Base-by-base conservation (phyloP, 495 filamentous ascomycete species). In the Oidiodendron maius region DNA sequence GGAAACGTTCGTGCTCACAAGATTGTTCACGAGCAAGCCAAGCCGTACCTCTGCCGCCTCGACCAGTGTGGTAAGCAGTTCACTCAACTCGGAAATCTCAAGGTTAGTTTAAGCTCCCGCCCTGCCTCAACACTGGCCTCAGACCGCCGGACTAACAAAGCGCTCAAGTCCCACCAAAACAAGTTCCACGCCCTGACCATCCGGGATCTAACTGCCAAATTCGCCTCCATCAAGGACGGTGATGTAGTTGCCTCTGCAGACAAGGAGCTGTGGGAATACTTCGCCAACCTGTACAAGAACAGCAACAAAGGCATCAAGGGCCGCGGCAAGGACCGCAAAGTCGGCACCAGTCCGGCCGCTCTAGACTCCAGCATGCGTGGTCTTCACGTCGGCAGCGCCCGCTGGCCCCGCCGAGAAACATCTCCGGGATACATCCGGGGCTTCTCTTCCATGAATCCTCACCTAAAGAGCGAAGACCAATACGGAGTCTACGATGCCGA, bases 261-360 rank as follows among this genome's bases (percentile, higher is more conserved):
- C 55, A 82, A 78, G 51, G 86, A 88, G 48, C 66, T 96, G 25
- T 90, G 86, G 75, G 78, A 87, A 58, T 95, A 96, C 62, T 94
- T 97, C 53, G 78, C 83, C 3, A 75, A 81, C 1, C 71, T 93
- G 26, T 96, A 96, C 75, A 95, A 94, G 70, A 94, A 96, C 62
- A 85, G 86, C 57, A 91, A 90, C 64, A 95, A 94, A 58, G 91
- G 89, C 2, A 95, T 91, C 66, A 95, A 90, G 65, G 91, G 91
- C 5, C 83, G 91, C 11, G 91, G 91, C 16, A 91, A 91, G 64
- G 83, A 93, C 62, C 77, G 89, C 38, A 80, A 74, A 50, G 72
- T 77, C 18, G 55, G 57, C 6, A 48, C 60, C 12, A 58, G 44
- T 35, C 22, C 38, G 24, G 50, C 50, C 46, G 35, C 44, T n/a